Conservation (phyloP, 2,329 filamentous ascomycete genomes). For the Chaetomiaceae sp. region DNA sequence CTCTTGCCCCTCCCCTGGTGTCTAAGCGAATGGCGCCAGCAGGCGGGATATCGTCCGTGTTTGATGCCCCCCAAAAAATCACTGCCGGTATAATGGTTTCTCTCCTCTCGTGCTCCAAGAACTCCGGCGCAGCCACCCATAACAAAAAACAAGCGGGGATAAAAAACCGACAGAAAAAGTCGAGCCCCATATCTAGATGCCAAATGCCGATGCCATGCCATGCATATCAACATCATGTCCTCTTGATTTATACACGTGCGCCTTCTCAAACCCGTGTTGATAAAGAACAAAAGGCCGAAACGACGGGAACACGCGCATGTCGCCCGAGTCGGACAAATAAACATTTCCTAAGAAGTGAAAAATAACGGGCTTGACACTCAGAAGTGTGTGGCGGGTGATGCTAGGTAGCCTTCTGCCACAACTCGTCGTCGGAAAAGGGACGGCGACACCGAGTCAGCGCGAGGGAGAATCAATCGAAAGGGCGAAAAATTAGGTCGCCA, state of each 20-base stretch:
- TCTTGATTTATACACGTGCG: constrained; percentile 44
- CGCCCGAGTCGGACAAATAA: constrained; percentile 17
- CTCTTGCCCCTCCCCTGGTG: constrained; percentile 21
- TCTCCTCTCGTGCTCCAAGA: constrained; percentile 38
- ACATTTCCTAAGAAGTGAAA: constrained; percentile 27
- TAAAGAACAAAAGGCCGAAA: constrained; percentile 22
- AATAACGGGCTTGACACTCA: constrained; percentile 12
- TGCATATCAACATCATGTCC: constrained; percentile 47
- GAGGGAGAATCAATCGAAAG: constrained; percentile 8
- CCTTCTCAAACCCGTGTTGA: constrained; percentile 34
- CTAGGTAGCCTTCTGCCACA: background rate
- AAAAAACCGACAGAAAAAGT: constrained; percentile 30
- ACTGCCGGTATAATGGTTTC: constrained; percentile 25
- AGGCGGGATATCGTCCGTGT: constrained; percentile 30
- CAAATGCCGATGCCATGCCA: constrained; percentile 46
- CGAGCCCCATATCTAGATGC: constrained; percentile 42
- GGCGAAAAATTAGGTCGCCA: constrained; percentile 2
- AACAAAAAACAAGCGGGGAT: constrained; percentile 6
- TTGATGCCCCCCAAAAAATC: constrained; percentile 31
- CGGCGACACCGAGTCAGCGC: constrained; percentile 7
- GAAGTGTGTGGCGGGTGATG: constrained; percentile 2
- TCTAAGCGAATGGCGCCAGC: constrained; percentile 45
- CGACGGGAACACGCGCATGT: constrained; percentile 20
- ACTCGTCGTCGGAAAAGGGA: constrained; percentile 1
- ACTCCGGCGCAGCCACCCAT: constrained; percentile 38